Conservation (phyloP, 768 basidiomycete species). For the Tubosaeta sp. region DNA sequence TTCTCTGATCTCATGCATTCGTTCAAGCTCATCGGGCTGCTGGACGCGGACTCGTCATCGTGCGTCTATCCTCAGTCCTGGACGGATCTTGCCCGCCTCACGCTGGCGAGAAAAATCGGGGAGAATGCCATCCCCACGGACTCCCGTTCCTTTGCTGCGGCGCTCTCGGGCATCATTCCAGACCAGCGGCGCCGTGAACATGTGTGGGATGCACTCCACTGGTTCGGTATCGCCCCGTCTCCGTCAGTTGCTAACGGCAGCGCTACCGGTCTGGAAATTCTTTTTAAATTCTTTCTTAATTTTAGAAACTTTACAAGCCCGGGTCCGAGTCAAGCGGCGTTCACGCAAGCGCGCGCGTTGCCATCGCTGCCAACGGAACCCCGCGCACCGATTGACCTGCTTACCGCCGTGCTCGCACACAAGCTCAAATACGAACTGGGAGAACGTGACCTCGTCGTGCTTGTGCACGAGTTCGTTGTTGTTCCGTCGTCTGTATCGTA, state of each 20-base stretch:
- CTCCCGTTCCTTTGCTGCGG: conserved; percentile 31
- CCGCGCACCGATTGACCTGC: conserved; percentile 62
- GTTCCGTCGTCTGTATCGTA: conserved; percentile 3
- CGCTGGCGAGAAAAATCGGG: conserved; percentile 29
- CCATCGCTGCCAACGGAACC: conserved; percentile 43
- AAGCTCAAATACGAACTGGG: conserved; percentile 61
- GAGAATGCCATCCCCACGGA: conserved; percentile 26
- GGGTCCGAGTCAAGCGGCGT: background rate
- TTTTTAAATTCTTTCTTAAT: too few species aligned
- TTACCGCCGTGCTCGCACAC: conserved; percentile 67
- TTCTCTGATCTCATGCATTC: conserved; percentile 71
- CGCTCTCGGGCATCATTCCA: conserved; percentile 23
- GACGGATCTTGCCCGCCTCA: conserved; percentile 36
- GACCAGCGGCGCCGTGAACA: conserved; percentile 17
- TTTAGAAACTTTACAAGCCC: too few species aligned
- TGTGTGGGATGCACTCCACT: conserved; percentile 43
- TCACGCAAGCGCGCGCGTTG: background rate
- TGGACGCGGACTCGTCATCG: conserved; percentile 36
- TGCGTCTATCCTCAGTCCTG: conserved; percentile 19
- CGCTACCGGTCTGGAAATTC: background rate
- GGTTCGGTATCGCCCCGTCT: conserved; percentile 18
- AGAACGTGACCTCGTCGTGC: conserved; percentile 85
- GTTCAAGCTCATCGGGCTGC: conserved; percentile 66
- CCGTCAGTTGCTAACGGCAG: background rate
- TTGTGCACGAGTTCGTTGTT: conserved; percentile 78